Percentiles rank a stretch among this genome's conserved stretches.
These are phyloP conservation scores for Pecoramyces ruminantium DNA, from an alignment of 192 early-diverging fungal species.

Conservation along the genomic window DNA sequence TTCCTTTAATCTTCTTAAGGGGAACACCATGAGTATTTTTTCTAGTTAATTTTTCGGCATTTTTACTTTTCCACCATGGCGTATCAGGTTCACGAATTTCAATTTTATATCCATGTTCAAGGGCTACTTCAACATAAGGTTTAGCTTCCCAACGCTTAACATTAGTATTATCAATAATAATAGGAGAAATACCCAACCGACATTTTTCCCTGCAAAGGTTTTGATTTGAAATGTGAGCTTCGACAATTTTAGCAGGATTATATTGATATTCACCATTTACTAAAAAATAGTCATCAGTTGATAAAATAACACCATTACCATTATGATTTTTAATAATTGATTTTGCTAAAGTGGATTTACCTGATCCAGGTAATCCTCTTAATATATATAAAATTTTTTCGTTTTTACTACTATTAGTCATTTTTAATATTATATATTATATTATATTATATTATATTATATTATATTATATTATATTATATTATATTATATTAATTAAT, in stretches of 20 bases:
- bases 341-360: conserved; percentile 21
- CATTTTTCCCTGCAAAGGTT: conserved; percentile 8
- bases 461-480: no score
- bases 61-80: conserved; percentile 14
- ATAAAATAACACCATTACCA: conserved; percentile 10
- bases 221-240: conserved; percentile 23
- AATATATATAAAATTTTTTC: conserved; percentile 2
- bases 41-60: conserved; percentile 11
- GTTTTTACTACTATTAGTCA: no score
- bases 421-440: no score
- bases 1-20: conserved; percentile 12
- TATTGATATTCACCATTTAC: conserved; percentile 12
- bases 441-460: no score
- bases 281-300: conserved; percentile 28
- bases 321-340: neutral
- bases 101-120: conserved; percentile 11
- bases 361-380: conserved; percentile 17
- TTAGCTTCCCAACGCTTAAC: conserved; percentile 20
- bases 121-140: conserved; percentile 18
- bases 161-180: conserved; percentile 33
- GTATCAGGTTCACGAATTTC: conserved; percentile 16
- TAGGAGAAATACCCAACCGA: neutral
- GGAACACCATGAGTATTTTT: conserved; percentile 21
- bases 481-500: no score
- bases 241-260: conserved; percentile 9